Evolutionary conservation across 1,284 basidiomycete genomes (phyloP).

Genomic region (Ceratobasidium sp.): DNA sequence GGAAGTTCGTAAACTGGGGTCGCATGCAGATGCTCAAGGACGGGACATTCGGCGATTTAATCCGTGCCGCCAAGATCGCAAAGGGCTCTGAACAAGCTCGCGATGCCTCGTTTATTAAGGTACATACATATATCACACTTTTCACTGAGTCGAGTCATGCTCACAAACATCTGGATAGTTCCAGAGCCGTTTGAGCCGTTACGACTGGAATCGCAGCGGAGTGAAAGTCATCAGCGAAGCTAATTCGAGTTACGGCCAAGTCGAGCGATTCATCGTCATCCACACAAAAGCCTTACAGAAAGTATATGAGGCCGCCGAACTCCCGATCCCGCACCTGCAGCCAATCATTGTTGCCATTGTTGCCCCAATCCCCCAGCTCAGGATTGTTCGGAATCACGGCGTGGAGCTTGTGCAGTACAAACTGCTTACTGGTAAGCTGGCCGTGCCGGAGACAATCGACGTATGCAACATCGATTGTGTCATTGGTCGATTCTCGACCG

Average conservation of each 20-base stretch:
- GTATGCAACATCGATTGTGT: not conserved
- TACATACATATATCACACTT: too few relatives aligned
- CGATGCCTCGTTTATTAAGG: too few relatives aligned
- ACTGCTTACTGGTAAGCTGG: not conserved
- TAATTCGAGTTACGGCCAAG: not conserved
- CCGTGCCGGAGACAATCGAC: not conserved
- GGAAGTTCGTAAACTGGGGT: not conserved
- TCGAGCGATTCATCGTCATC: slow-evolving; percentile 3
- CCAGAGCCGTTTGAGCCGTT: too few relatives aligned
- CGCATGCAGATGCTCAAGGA: not conserved
- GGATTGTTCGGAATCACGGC: not conserved
- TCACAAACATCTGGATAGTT: too few relatives aligned
- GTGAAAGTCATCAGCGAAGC: too few relatives aligned
- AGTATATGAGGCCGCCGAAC: not conserved
- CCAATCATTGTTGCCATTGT: slow-evolving; percentile 2
- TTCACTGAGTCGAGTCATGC: too few relatives aligned
- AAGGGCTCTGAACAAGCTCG: too few relatives aligned
- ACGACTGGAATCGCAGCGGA: too few relatives aligned
- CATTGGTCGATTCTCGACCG: not conserved
- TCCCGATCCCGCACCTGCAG: not conserved
- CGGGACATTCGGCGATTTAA: not conserved
- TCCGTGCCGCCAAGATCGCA: too few relatives aligned
- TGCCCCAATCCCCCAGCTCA: not conserved
- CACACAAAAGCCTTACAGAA: not conserved
- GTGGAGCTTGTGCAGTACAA: slow-evolving; percentile 8